Percentiles rank a stretch among this genome's conserved stretches.
Conservation (phyloP, 106 monocot species). For the Chionographis japonica region DNA sequence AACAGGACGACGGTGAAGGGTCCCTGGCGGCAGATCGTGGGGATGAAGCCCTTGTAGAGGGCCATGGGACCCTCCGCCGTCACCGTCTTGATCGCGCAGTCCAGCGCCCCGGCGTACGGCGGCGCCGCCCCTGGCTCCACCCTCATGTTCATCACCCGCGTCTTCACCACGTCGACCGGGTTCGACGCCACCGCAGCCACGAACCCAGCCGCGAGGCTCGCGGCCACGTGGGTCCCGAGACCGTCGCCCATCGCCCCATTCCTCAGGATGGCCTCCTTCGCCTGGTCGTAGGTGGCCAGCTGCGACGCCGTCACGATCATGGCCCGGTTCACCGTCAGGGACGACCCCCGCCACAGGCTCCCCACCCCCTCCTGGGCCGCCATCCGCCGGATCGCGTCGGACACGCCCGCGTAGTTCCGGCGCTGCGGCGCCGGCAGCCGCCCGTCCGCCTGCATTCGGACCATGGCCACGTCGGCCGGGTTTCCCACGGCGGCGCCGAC, state of each 20-base stretch:
- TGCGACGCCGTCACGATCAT: constrained; percentile 72
- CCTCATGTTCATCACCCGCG: constrained; percentile 55
- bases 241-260: constrained; percentile 46
- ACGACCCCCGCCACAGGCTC: constrained; percentile 51
- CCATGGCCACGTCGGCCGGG: constrained; percentile 79
- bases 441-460: constrained; percentile 78
- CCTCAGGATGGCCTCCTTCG: constrained; percentile 51
- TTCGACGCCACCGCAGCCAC: constrained; percentile 65
- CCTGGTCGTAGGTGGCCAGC: constrained; percentile 69
- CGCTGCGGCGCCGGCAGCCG: constrained; percentile 47
- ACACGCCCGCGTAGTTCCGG: constrained; percentile 54
- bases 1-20: constrained; percentile 80
- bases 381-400: constrained; percentile 47
- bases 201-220: constrained; percentile 52
- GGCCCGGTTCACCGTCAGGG: constrained; percentile 56
- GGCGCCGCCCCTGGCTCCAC: too few relatives aligned
- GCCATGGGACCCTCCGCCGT: too few relatives aligned
- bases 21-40: too few relatives aligned
- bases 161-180: constrained; percentile 69
- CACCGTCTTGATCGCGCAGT: too few relatives aligned
- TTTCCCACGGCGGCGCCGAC: constrained; percentile 69
- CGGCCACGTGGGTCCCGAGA: constrained; percentile 49
- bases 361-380: constrained; percentile 29
- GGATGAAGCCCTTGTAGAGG: too few relatives aligned
- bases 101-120: too few relatives aligned